Conservation (phyloP, 495 filamentous ascomycete species). For the Penicillium odoratum region DNA sequence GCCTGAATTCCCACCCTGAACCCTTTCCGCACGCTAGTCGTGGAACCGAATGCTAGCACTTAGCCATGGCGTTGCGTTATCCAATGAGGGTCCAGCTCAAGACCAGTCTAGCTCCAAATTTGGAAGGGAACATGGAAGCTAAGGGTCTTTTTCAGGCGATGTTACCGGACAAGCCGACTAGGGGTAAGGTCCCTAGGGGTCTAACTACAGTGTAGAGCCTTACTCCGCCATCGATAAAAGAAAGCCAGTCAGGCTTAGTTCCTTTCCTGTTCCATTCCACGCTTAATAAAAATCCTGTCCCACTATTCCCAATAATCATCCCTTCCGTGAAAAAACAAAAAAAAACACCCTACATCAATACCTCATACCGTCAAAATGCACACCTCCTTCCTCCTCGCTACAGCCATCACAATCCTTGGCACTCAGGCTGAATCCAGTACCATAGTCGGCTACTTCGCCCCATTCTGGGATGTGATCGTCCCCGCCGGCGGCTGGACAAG, state of each 20-base stretch:
- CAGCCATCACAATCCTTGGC: conserved; percentile 12
- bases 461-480: conserved; percentile 1
- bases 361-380: conserved; percentile 10
- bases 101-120: neutral
- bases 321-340: neutral
- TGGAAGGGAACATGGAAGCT: neutral
- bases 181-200: neutral
- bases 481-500: conserved; percentile 13
- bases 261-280: neutral
- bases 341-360: neutral
- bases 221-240: neutral
- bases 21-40: conserved; percentile 1
- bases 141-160: neutral
- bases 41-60: neutral
- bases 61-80: neutral
- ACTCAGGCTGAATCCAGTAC: conserved; percentile 3
- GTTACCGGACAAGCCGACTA: neutral
- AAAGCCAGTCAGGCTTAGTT: neutral
- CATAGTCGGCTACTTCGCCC: conserved; percentile 14
- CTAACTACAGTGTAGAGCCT: neutral
- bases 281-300: neutral
- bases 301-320: too few species aligned
- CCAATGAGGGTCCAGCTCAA: neutral
- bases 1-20: neutral
- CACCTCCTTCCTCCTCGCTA: conserved; percentile 14